These are phyloP conservation scores for Calonectria henricotiae DNA, from an alignment of 2,329 filamentous ascomycete genomes.

Conservation along the genomic window DNA sequence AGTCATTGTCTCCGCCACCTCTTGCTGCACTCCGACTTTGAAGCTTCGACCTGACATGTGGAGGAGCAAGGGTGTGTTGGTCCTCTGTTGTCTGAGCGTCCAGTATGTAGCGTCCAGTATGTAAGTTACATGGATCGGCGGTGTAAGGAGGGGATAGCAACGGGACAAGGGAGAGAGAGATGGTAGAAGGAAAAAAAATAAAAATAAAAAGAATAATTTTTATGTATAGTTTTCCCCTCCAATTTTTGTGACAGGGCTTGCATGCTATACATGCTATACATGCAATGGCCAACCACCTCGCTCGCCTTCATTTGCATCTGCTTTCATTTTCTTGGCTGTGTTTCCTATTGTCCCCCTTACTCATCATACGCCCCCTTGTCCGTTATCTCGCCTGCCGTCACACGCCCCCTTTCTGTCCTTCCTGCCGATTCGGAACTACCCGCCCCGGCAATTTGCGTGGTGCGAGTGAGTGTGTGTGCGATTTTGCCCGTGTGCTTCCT, in stretches of 20 bases:
- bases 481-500: not conserved
- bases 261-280: too few relatives aligned
- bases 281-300: slow-evolving; percentile 3
- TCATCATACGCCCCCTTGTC: not conserved
- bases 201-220: not conserved
- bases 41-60: slow-evolving; percentile 20
- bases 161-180: not conserved
- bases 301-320: not conserved
- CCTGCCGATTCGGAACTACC: slow-evolving; percentile 18
- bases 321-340: not conserved
- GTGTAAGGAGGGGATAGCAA: slow-evolving; percentile 3
- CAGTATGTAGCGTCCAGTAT: too few relatives aligned
- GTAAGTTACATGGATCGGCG: too few relatives aligned
- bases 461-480: too few relatives aligned
- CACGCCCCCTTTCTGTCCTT: not conserved
- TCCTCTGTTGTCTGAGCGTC: not conserved
- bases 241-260: not conserved
- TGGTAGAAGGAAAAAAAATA: too few relatives aligned
- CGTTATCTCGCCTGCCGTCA: not conserved
- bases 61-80: slow-evolving; percentile 2
- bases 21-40: slow-evolving; percentile 21
- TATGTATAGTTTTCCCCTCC: not conserved
- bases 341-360: not conserved
- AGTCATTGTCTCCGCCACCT: not conserved
- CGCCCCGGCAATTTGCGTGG: not conserved